These are phyloP conservation scores for Fusarium caatingaense DNA, from an alignment of 2,329 filamentous ascomycete species.

Conservation along the genomic window DNA sequence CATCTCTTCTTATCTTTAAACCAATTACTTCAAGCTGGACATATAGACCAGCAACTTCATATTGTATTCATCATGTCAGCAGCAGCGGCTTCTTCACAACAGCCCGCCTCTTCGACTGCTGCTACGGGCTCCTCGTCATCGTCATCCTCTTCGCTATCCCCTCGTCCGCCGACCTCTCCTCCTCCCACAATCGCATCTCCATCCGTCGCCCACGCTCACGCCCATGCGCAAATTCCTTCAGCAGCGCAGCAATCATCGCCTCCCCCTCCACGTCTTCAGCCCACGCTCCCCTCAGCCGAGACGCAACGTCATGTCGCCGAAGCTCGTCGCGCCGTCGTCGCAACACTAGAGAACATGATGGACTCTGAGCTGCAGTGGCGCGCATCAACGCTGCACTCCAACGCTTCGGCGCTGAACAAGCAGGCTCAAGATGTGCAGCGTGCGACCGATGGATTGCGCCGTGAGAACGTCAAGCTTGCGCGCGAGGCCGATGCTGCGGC, in stretches of 20 bases:
- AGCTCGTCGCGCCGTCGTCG: constrained; percentile 69
- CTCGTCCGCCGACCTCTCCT: constrained; percentile 42
- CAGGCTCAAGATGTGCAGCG: constrained; percentile 75
- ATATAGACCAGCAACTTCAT: constrained; percentile 7
- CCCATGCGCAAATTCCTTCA: constrained; percentile 30
- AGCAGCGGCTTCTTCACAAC: constrained; percentile 21
- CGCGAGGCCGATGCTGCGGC: constrained; percentile 72
- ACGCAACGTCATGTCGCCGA: constrained; percentile 63
- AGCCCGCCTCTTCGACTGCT: constrained; percentile 15
- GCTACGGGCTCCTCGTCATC: constrained; percentile 36
- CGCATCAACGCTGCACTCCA: constrained; percentile 75
- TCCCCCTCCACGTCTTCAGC: constrained; percentile 45
- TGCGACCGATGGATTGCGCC: constrained; percentile 68
- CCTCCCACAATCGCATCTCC: constrained; percentile 42
- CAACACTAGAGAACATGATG: constrained; percentile 75
- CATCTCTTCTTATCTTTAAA: constrained; percentile 14
- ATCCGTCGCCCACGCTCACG: constrained; percentile 37
- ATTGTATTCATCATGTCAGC: constrained; percentile 22
- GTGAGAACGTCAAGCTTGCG: constrained; percentile 74
- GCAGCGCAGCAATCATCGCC: constrained; percentile 24
- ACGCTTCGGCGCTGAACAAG: constrained; percentile 70
- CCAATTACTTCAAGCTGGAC: background rate
- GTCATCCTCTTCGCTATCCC: constrained; percentile 36
- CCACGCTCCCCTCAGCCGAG: constrained; percentile 55
- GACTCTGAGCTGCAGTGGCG: constrained; percentile 76